Evolutionary conservation across 192 early-diverging fungal genomes (phyloP), one percentile per base, ranked within the genome.

Genomic region (Dimargaris cristalligena): DNA sequence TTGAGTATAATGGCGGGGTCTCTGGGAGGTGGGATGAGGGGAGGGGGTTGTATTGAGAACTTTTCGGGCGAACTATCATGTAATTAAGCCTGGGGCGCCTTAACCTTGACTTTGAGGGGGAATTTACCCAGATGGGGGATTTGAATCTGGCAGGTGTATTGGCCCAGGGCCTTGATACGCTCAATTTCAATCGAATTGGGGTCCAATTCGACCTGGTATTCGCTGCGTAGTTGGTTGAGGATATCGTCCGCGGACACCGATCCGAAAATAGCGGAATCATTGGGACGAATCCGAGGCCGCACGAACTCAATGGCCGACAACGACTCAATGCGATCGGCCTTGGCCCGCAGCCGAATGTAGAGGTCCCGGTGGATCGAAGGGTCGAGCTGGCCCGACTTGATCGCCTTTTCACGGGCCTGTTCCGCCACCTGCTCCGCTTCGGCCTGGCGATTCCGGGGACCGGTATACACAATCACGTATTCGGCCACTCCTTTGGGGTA

Each of bases 401-500:
- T 59, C 58, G 22, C 58, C 11, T 34, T 32, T 44, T 20, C 58
- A 0, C 22, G 0, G n/a, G 58, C 34, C 25, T 26, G 38, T 6
- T 50, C 57, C 41, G 49, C 52, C 16, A 30, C 57, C 52, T 58
- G 31, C 26, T 41, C 63, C 25, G 60, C 46, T 26, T 49, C 46
- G 0, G 29, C 33, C 35, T 58, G 61, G 59, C 73, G 65, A 23
- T 75, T 67, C 26, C 66, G 59, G 0, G 73, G 67, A 0, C 69
- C 73, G 8, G n/a, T 57, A 41, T 62, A 64, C 44, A 34, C 29
- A 32, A 62, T 26, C 14, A 69, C 69, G 48, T 75, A 75, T 11
- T 63, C 69, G 4, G 73, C 73, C 55, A 71, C 56, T 4, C 67
- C 67, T 56, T 69, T 66, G n/a, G 73, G 73, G 44, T 62, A 75